Conservation (phyloP, 495 filamentous ascomycete species). For the Neurospora sp. region DNA sequence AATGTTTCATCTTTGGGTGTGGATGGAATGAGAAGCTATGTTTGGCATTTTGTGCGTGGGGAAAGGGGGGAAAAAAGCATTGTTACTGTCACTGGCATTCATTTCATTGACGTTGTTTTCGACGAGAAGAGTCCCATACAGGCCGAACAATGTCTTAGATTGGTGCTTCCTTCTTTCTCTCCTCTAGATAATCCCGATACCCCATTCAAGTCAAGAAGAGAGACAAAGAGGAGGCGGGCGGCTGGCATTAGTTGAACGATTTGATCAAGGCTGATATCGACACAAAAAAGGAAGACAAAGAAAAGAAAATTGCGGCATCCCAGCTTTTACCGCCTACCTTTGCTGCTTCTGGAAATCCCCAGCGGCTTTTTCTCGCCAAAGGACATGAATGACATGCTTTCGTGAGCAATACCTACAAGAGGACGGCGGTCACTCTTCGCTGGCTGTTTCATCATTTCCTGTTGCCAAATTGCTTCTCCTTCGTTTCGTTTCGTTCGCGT, state of each 20-base stretch:
- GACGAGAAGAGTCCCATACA: neutral
- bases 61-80: neutral
- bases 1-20: neutral
- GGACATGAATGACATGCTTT: neutral
- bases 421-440: neutral
- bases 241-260: neutral
- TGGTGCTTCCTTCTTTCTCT: neutral
- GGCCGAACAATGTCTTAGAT: neutral
- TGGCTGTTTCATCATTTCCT: neutral
- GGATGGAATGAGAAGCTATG: neutral
- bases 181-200: neutral
- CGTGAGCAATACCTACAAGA: neutral
- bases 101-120: neutral
- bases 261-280: neutral
- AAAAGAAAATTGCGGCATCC: neutral
- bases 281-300: neutral
- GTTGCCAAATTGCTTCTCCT: neutral
- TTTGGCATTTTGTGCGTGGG: neutral
- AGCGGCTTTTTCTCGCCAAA: neutral
- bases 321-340: neutral
- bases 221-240: neutral
- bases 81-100: slow-evolving; percentile 1
- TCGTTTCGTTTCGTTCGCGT: neutral
- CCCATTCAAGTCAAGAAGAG: neutral
- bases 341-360: neutral